These are phyloP conservation scores for Sophora flavescens DNA, from an alignment of 306 rosid genomes.

Conservation along the genomic window DNA sequence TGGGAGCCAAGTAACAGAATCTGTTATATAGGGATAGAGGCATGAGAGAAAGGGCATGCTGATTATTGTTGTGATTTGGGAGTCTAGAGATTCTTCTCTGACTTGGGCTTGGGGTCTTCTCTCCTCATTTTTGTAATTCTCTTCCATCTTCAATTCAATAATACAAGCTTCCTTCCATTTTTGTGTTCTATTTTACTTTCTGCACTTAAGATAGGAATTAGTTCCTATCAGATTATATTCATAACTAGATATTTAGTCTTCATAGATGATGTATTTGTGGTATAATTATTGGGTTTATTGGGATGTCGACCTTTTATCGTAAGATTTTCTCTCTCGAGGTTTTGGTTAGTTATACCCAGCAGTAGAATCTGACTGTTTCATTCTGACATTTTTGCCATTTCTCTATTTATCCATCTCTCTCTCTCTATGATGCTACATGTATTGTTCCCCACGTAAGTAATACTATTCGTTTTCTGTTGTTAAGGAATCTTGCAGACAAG, in stretches of 20 bases:
- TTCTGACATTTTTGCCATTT: not conserved
- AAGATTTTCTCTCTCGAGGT: not conserved
- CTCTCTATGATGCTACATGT: not conserved
- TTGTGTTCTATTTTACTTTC: no score
- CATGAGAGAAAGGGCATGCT: no score
- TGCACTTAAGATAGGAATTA: no score
- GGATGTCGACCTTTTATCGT: not conserved
- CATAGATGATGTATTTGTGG: not conserved
- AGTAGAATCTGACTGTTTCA: not conserved
- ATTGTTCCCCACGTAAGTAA: slow-evolving; percentile 22
- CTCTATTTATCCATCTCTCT: not conserved
- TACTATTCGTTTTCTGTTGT: slow-evolving; percentile 22
- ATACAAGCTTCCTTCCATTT: no score
- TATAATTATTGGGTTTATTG: not conserved
- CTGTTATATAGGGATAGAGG: no score
- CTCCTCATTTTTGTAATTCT: no score
- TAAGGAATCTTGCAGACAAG: slow-evolving; percentile 80
- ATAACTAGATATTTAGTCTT: not conserved
- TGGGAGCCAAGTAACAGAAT: no score
- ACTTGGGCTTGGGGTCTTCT: no score
- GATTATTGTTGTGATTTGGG: no score
- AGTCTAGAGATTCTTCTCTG: no score
- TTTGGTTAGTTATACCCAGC: not conserved
- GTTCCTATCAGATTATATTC: no score
- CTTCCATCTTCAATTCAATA: no score